Conservation (phyloP, 139 green algal species). For the Spirogloea muscicola region DNA sequence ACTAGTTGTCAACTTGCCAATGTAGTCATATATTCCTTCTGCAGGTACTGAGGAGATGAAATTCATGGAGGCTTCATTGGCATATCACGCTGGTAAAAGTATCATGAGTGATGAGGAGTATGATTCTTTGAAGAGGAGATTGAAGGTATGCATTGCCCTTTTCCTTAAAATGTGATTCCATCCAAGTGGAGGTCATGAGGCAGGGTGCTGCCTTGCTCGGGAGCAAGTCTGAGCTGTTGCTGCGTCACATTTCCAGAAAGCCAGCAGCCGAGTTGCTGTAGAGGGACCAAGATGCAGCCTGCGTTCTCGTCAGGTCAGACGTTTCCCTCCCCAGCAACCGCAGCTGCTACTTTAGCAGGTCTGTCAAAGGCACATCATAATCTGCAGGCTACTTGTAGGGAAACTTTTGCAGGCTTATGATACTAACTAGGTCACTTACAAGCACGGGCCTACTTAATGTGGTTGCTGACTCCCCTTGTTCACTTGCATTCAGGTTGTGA, state of each 20-base stretch:
- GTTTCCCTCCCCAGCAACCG: background rate
- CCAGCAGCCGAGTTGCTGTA: conserved; percentile 36
- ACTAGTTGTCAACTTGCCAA: too few relatives aligned
- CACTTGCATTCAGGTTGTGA: conserved; percentile 37
- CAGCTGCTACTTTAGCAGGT: background rate
- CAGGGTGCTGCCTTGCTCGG: too few relatives aligned
- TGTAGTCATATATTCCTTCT: too few relatives aligned
- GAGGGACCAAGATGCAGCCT: conserved; percentile 47
- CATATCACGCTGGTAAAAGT: conserved; percentile 45
- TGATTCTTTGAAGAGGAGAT: conserved; percentile 34
- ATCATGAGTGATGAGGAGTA: conserved; percentile 48
- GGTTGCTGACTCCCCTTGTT: background rate
- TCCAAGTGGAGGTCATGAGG: too few relatives aligned
- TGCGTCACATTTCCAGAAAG: conserved; percentile 26
- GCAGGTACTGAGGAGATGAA: conserved; percentile 51
- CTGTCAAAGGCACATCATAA: conserved; percentile 6
- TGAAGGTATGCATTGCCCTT: too few relatives aligned
- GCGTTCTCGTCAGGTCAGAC: conserved; percentile 20
- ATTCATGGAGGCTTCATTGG: conserved; percentile 48
- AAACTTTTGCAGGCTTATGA: background rate
- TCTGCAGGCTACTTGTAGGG: background rate
- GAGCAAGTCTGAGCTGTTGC: too few relatives aligned
- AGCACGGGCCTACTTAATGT: background rate
- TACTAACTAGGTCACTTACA: background rate
- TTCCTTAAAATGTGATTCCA: too few relatives aligned